A percentile compares a stretch with the other conserved stretches of the same genome.
Evolutionary conservation across 331 rosid species (phyloP).

Genomic region (Malus hybrid): DNA sequence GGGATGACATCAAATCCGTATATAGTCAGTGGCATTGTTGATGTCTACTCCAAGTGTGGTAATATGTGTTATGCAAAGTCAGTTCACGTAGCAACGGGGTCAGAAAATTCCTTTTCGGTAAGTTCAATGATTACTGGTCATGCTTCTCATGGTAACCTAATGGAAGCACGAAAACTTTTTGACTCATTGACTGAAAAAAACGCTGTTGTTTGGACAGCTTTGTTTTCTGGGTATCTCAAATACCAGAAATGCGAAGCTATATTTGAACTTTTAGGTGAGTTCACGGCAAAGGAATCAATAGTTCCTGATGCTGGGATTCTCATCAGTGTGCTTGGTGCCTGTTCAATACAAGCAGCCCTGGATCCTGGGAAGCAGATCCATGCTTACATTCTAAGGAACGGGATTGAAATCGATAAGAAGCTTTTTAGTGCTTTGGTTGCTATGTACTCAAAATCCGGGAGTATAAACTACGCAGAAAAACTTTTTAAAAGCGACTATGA

Average conservation of each 20-base stretch:
- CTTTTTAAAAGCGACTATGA: conserved; percentile 27
- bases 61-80: conserved; percentile 57
- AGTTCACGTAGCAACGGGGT: conserved; percentile 25
- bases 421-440: conserved; percentile 56
- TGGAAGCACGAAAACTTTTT: conserved; percentile 49
- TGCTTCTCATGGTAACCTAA: conserved; percentile 63
- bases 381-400: conserved; percentile 43
- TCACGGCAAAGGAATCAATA: conserved; percentile 21
- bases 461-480: conserved; percentile 43
- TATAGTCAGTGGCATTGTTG: conserved; percentile 59
- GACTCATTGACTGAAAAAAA: conserved; percentile 48
- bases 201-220: conserved; percentile 60
- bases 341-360: conserved; percentile 62
- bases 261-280: conserved; percentile 52
- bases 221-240: conserved; percentile 63
- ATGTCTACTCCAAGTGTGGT: conserved; percentile 64
- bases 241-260: conserved; percentile 50
- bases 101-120: conserved; percentile 32
- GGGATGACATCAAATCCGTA: conserved; percentile 43
- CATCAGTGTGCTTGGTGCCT: conserved; percentile 51
- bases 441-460: conserved; percentile 87
- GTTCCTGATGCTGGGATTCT: conserved; percentile 45
- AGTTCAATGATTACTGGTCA: conserved; percentile 56
- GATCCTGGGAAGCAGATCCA: conserved; percentile 67
- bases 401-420: conserved; percentile 39